Evolutionary conservation across 768 basidiomycete genomes (phyloP).

Genomic region (Pleurotus cornucopiae): DNA sequence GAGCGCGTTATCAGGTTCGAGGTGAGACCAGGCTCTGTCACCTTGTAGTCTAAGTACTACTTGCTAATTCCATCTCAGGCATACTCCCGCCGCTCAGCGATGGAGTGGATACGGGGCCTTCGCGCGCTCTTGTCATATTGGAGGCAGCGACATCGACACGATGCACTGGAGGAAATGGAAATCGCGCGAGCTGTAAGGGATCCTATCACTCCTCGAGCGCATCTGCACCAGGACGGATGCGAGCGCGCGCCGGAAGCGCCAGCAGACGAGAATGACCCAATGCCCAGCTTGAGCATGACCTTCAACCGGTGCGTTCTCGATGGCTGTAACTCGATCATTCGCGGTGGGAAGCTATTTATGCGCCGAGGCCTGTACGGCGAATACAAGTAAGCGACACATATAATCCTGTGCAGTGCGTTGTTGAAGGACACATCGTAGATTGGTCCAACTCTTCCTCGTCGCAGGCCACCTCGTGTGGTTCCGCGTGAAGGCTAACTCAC

Average conservation of each 20-base stretch:
- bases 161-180: slow-evolving; percentile 80
- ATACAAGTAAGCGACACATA: slow-evolving; percentile 58
- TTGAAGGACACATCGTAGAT: slow-evolving; percentile 30
- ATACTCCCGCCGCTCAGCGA: slow-evolving; percentile 56
- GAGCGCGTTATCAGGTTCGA: slow-evolving; percentile 76
- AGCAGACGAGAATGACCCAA: slow-evolving; percentile 45
- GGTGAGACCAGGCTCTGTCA: slow-evolving; percentile 38
- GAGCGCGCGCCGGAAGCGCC: slow-evolving; percentile 48
- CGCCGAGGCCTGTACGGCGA: slow-evolving; percentile 67
- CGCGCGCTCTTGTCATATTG: slow-evolving; percentile 72
- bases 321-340: slow-evolving; percentile 71
- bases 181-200: slow-evolving; percentile 54
- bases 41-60: not conserved
- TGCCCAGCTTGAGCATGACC: slow-evolving; percentile 56
- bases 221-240: slow-evolving; percentile 30
- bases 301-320: slow-evolving; percentile 89
- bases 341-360: slow-evolving; percentile 70
- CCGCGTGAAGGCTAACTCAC: slow-evolving; percentile 52
- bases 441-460: slow-evolving; percentile 70
- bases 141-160: slow-evolving; percentile 69
- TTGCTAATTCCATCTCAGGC: slow-evolving; percentile 36
- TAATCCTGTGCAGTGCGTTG: too few relatives aligned
- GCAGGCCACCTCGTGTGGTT: slow-evolving; percentile 73
- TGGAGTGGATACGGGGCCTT: slow-evolving; percentile 85
- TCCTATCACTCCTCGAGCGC: slow-evolving; percentile 55